Evolutionary conservation across 2,329 filamentous ascomycete genomes (phyloP), one percentile per base, ranked within the genome.

Genomic region (Pseudogymnoascus destructans): DNA sequence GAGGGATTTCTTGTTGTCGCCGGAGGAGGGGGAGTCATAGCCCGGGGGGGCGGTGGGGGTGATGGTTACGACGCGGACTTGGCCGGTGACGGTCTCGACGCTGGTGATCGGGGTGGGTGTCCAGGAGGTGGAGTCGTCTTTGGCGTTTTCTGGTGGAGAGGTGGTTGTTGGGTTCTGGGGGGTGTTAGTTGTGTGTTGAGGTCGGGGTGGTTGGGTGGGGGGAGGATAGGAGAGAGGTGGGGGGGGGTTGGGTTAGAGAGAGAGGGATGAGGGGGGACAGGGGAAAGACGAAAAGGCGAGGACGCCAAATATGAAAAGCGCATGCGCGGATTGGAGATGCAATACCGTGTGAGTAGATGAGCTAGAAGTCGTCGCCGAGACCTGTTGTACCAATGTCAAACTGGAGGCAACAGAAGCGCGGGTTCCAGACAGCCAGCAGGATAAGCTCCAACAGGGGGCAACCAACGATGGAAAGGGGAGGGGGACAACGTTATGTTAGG

Each of bases 81-180:
- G 74, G 15, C 80, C 79, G 8, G 79, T 84, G 8, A 84, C 74
- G 0, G 81, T 84, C 64, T 76, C 71, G 2, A 80, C 64, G 6
- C 70, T 72, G 10, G 65, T 64, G 15, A 67, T 68, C 7, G 71
- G 73, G 8, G 68, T 70, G 17, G 71, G 65, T 17, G 70, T 66
- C 68, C 66, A 69, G 64, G 59, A 30, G 58, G 38, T 8, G 54
- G 59, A 25, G 64, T 59, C n/a, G 63, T 59, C 10, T 65, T 61
- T 21, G 38, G 56, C 13, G 6, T 21, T 10, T 17, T 42, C 54
- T 9, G 30, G 40, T 3, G 49, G 35, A 9, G 58, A 57, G 19
- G 56, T n/a, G 19, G 59, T 59, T 32, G 49, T 38, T 40, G 60
- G 5, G 40, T 10, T 40, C 52, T 36, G n/a, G 59, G 36, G 17